phyloP scores from a whole-genome alignment of 495 filamentous ascomycete genomes.

The Letharia columbiana region DNA sequence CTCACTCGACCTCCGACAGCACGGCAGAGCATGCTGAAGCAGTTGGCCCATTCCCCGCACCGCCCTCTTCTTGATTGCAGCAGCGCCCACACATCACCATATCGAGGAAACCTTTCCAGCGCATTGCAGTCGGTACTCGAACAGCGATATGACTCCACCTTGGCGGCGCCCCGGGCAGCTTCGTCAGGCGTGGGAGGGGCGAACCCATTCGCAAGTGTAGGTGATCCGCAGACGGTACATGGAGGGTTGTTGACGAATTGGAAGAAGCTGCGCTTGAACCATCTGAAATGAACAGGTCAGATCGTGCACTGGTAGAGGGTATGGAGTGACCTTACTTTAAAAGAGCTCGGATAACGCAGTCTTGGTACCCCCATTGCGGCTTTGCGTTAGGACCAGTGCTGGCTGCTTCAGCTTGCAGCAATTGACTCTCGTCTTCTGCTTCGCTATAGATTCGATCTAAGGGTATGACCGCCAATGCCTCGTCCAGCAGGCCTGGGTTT shows the following conservation, averaged over 20 bases:
- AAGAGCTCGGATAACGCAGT: conserved; percentile 88
- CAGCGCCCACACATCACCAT: conserved; percentile 91
- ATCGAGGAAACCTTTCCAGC: conserved; percentile 86
- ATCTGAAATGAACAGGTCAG: conserved; percentile 45
- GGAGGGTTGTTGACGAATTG: conserved; percentile 92
- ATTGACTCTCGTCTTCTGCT: conserved; percentile 84
- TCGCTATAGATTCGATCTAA: conserved; percentile 88
- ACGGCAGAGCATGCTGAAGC: conserved; percentile 96
- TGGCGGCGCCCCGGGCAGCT: conserved; percentile 70
- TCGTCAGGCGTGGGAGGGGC: conserved; percentile 82
- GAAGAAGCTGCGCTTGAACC: conserved; percentile 95
- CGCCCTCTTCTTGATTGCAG: conserved; percentile 77
- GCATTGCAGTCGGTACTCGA: conserved; percentile 57
- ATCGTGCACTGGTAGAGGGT: not conserved
- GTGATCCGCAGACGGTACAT: conserved; percentile 69
- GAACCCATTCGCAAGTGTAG: conserved; percentile 75
- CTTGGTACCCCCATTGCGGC: conserved; percentile 95
- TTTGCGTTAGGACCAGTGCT: conserved; percentile 67
- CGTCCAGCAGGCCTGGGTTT: conserved; percentile 91
- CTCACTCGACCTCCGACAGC: conserved; percentile 83
- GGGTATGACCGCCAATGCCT: conserved; percentile 77
- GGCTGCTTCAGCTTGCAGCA: conserved; percentile 76
- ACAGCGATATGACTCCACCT: conserved; percentile 86
- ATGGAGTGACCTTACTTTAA: conserved; percentile 50
- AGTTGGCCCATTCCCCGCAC: conserved; percentile 95